A percentile compares a stretch with the other conserved stretches of the same genome.
Conservation (phyloP, 441 rosid species). For the Croton laevigatus region DNA sequence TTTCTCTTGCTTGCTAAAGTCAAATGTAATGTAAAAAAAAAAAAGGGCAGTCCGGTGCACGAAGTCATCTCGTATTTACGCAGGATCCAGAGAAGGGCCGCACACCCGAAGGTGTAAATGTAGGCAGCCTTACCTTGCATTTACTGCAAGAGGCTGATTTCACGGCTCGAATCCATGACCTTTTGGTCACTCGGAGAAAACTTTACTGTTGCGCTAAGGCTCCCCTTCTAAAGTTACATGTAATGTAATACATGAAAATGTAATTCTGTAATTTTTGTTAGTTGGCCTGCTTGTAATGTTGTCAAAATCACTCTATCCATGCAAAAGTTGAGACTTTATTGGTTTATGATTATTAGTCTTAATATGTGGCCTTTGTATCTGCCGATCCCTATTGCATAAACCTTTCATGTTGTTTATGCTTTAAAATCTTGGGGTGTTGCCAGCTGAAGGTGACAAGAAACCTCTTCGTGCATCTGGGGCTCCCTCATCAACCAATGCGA, state of each 20-base stretch:
- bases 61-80: no score
- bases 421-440: conserved; percentile 13
- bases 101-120: no score
- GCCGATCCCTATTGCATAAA: conserved; percentile 10
- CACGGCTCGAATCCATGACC: no score
- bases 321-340: conserved; percentile 1
- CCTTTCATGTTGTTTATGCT: neutral
- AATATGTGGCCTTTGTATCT: neutral
- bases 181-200: no score
- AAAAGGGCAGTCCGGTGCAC: no score
- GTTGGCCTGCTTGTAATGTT: neutral
- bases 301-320: conserved; percentile 2
- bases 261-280: neutral
- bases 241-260: neutral
- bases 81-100: no score
- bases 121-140: no score
- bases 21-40: neutral
- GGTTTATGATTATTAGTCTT: conserved; percentile 4
- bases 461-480: conserved; percentile 35
- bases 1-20: neutral
- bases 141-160: no score
- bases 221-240: no score
- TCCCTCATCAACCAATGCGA: conserved; percentile 34
- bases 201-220: no score
- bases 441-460: conserved; percentile 56